Conservation (phyloP, 768 basidiomycete species). For the Tubosaeta sp. region DNA sequence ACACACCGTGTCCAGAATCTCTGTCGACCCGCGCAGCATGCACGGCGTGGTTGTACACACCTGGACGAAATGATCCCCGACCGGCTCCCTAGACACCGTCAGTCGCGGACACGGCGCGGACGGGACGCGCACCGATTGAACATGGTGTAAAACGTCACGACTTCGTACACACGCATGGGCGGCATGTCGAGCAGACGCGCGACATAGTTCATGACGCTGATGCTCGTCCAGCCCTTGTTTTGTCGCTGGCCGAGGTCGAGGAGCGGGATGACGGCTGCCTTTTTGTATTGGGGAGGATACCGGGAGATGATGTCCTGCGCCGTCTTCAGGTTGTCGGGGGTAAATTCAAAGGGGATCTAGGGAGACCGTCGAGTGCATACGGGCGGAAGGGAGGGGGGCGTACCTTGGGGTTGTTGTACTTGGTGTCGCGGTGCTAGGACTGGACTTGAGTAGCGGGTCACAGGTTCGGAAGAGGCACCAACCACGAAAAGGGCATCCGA, state of each 20-base stretch:
- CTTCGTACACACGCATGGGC: constrained; percentile 99
- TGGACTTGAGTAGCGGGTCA: constrained; percentile 12
- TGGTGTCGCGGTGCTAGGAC: constrained; percentile 86
- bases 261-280: constrained; percentile 95
- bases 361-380: not conserved
- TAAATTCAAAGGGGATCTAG: constrained; percentile 90
- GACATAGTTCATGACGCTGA: constrained; percentile 98
- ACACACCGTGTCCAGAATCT: constrained; percentile 83
- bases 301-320: constrained; percentile 87
- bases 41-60: constrained; percentile 99
- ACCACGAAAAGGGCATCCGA: constrained; percentile 91
- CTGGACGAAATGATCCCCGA: constrained; percentile 92
- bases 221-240: constrained; percentile 98
- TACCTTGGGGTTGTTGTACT: constrained; percentile 91
- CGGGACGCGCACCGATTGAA: constrained; percentile 80
- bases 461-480: constrained; percentile 30
- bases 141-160: constrained; percentile 99
- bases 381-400: constrained; percentile 7
- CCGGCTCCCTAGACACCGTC: constrained; percentile 66
- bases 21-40: constrained; percentile 89
- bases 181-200: constrained; percentile 91
- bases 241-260: constrained; percentile 96
- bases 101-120: not conserved
- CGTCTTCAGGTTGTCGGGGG: constrained; percentile 73
- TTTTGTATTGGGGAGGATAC: constrained; percentile 98